These are phyloP conservation scores for Pichia kudriavzevii DNA, from an alignment of 1,139 yeast genomes.

Conservation along the genomic window DNA sequence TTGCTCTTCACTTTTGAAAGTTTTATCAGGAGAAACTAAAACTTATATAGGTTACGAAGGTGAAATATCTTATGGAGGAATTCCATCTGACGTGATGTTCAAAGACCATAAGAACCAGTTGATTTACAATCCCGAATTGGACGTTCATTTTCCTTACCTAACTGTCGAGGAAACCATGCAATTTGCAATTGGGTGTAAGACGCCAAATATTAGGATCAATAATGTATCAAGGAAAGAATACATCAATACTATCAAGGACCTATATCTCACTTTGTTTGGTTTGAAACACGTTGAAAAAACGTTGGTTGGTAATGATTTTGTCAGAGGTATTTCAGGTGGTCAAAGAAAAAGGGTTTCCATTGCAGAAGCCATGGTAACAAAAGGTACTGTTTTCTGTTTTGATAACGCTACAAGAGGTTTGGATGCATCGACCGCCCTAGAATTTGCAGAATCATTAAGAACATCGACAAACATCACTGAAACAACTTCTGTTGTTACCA, in stretches of 20 bases:
- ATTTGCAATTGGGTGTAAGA: slow-evolving; percentile 37
- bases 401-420: slow-evolving; percentile 72
- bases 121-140: slow-evolving; percentile 38
- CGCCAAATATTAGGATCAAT: slow-evolving; percentile 35
- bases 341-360: slow-evolving; percentile 76
- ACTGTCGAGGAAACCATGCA: slow-evolving; percentile 39
- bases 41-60: slow-evolving; percentile 22
- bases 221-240: slow-evolving; percentile 34
- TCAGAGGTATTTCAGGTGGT: slow-evolving; percentile 79
- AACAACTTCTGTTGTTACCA: slow-evolving; percentile 63
- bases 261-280: slow-evolving; percentile 47
- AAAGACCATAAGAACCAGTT: slow-evolving; percentile 33
- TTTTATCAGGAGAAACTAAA: slow-evolving; percentile 29
- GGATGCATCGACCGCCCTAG: slow-evolving; percentile 74
- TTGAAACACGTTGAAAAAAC: slow-evolving; percentile 48
- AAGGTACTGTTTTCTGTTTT: slow-evolving; percentile 59
- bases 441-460: slow-evolving; percentile 62
- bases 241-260: slow-evolving; percentile 35
- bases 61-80: slow-evolving; percentile 38
- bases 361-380: slow-evolving; percentile 57
- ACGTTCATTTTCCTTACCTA: slow-evolving; percentile 38
- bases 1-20: slow-evolving; percentile 41
- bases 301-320: slow-evolving; percentile 61
- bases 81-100: slow-evolving; percentile 59
- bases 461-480: slow-evolving; percentile 52